Conservation (phyloP, 2,329 filamentous ascomycete species). For the Claviceps sp. region DNA sequence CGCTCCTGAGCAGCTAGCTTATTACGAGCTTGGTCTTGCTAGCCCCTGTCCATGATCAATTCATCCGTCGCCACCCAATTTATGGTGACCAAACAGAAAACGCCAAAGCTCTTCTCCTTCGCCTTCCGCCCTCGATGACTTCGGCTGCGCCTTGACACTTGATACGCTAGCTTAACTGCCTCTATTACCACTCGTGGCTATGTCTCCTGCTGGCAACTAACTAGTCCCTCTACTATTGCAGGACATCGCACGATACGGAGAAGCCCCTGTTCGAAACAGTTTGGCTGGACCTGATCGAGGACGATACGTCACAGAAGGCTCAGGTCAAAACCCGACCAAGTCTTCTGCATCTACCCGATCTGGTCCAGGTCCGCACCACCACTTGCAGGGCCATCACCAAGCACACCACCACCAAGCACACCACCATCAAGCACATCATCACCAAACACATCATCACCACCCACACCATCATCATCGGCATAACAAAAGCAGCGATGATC, state of each 20-base stretch:
- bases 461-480: slow-evolving; percentile 45
- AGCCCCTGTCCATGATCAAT: slow-evolving; percentile 1
- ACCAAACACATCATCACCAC: slow-evolving; percentile 23
- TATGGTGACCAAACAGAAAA: not conserved
- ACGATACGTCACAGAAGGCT: slow-evolving; percentile 43
- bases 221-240: slow-evolving; percentile 16
- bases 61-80: slow-evolving; percentile 1
- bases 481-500: slow-evolving; percentile 56
- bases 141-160: not conserved
- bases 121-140: not conserved
- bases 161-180: not conserved
- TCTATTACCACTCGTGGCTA: not conserved
- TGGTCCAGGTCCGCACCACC: slow-evolving; percentile 46
- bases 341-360: slow-evolving; percentile 51
- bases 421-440: slow-evolving; percentile 24
- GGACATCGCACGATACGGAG: slow-evolving; percentile 66
- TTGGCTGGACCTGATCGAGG: slow-evolving; percentile 58
- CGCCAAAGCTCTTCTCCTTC: not conserved
- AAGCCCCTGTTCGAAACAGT: slow-evolving; percentile 60
- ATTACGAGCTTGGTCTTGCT: not conserved
- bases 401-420: slow-evolving; percentile 5
- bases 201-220: not conserved
- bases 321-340: slow-evolving; percentile 36
- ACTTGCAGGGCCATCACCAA: slow-evolving; percentile 44
- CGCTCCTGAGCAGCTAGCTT: not conserved